A percentile compares a stretch with the other conserved stretches of the same genome.
Evolutionary conservation across 2,329 filamentous ascomycete species (phyloP).

Genomic region (Ophiocordyceps robertsii): DNA sequence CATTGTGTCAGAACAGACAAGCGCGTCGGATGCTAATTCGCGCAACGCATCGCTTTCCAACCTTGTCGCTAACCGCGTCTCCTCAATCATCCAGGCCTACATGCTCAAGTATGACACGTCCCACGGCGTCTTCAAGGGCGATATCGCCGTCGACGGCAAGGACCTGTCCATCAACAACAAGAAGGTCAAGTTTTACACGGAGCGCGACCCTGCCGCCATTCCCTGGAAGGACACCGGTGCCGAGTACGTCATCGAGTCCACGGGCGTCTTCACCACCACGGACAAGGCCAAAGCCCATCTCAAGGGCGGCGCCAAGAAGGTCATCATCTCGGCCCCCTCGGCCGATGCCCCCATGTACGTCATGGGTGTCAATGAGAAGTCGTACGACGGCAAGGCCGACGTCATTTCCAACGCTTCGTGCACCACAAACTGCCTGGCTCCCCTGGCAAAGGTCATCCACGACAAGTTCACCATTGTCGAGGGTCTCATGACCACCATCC

Average conservation of each 20-base stretch:
- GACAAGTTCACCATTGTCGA: slow-evolving; percentile 96
- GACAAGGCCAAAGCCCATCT: slow-evolving; percentile 93
- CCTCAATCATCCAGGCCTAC: slow-evolving; percentile 56
- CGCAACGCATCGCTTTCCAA: not conserved
- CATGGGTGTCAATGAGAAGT: slow-evolving; percentile 96
- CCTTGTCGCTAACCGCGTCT: slow-evolving; percentile 2
- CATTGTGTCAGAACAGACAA: not conserved
- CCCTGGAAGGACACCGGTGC: slow-evolving; percentile 81
- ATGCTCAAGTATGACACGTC: slow-evolving; percentile 99
- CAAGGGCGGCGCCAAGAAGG: slow-evolving; percentile 96
- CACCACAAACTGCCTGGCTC: slow-evolving; percentile 99
- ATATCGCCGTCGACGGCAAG: slow-evolving; percentile 56
- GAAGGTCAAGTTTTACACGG: slow-evolving; percentile 85
- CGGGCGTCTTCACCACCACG: slow-evolving; percentile 97
- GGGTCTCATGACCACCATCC: slow-evolving; percentile 99
- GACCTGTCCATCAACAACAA: slow-evolving; percentile 87
- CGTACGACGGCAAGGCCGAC: slow-evolving; percentile 78
- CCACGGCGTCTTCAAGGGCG: slow-evolving; percentile 94
- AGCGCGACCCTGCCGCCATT: slow-evolving; percentile 81
- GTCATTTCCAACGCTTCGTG: slow-evolving; percentile 99
- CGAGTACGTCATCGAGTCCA: slow-evolving; percentile 93
- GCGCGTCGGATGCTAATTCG: not conserved
- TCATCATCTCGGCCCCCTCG: slow-evolving; percentile 82
- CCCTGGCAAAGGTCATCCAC: slow-evolving; percentile 97
- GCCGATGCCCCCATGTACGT: slow-evolving; percentile 99